A percentile compares a stretch with the other conserved stretches of the same genome.
These are phyloP conservation scores for Galeopsis tetrahit DNA, from an alignment of 257 asterid species.

Conservation along the genomic window DNA sequence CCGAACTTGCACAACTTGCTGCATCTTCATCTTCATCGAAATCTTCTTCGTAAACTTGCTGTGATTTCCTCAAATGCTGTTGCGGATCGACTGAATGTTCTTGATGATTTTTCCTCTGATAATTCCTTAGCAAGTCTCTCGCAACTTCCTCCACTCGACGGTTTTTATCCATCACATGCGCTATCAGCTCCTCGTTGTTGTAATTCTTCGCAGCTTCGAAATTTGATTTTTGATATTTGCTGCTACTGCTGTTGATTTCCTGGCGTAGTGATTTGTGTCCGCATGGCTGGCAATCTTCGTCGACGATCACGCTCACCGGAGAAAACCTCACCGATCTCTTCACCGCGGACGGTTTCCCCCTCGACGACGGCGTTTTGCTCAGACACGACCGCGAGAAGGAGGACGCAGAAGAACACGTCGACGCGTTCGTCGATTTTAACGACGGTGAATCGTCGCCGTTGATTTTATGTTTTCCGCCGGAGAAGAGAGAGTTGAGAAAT, in stretches of 20 bases:
- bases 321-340: slow-evolving; percentile 83
- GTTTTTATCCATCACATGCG: slow-evolving; percentile 61
- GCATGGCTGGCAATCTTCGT: slow-evolving; percentile 69
- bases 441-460: slow-evolving; percentile 41
- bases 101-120: slow-evolving; percentile 50
- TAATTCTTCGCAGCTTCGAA: slow-evolving; percentile 24
- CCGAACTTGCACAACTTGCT: slow-evolving; percentile 83
- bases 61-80: slow-evolving; percentile 28
- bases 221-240: slow-evolving; percentile 24
- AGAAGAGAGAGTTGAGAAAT: slow-evolving; percentile 74
- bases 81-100: slow-evolving; percentile 28
- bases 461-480: slow-evolving; percentile 59
- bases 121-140: slow-evolving; percentile 60
- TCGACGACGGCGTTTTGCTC: slow-evolving; percentile 79
- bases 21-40: slow-evolving; percentile 49
- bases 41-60: slow-evolving; percentile 33
- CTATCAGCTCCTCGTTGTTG: slow-evolving; percentile 50
- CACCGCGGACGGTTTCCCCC: slow-evolving; percentile 61
- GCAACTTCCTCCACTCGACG: slow-evolving; percentile 71
- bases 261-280: slow-evolving; percentile 55
- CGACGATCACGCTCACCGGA: slow-evolving; percentile 73
- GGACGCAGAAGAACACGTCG: slow-evolving; percentile 80
- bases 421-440: slow-evolving; percentile 52
- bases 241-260: slow-evolving; percentile 33
- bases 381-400: slow-evolving; percentile 89